Base-by-base conservation (phyloP, 805 yeast species). In the Schwanniomyces yamadae region DNA sequence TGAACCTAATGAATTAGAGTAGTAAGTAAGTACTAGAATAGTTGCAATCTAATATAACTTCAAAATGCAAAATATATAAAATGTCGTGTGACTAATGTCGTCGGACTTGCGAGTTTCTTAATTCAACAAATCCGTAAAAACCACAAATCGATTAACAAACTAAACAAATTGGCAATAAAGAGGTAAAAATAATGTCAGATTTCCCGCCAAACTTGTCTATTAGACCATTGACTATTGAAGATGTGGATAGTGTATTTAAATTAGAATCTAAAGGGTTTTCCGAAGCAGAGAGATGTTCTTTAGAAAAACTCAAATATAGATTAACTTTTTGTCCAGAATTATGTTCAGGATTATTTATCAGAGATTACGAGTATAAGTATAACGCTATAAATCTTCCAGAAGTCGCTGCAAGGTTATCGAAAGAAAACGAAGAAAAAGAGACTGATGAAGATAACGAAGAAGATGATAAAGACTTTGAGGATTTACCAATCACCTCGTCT, bases 261-360 rank as follows among this genome's bases (percentile, higher is more conserved):
- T 69, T 90, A 27, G 98, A 91, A 57, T 56, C 58, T 5, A 56
- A 61, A 31, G 88, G 95, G 5, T 88, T 90, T 60, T 78, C 84
- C 2, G 78, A 76, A 23, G 54, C 61, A 10, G 95, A 88, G 63
- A 71, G 95, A 39, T 82, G 86, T 28, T 57, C 85, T 9, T 53
- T 52, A n/a, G 87, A 80, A 33, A 80, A 75, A 45, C 59, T 69
- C 36, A 65, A 63, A 45, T 91, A 86, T 66, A 73, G 97, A 49
- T 69, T 91, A 44, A 72, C 73, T 1, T 78, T 68, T 4, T 90
- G 97, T 57, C 98, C 98, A 7, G 99, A 91, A 58, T 74, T 91
- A 39, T 80, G 93, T 46, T 78, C 90, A 5, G 98, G 98, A 2
- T 70, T 93, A 38, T 93, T 91, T 53, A 70, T 88, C 34, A 72